Percentiles rank a stretch among this genome's conserved stretches.
Evolutionary conservation across 176 grass and related monocot genomes (phyloP).

Genomic region (Dactylis glomerata): DNA sequence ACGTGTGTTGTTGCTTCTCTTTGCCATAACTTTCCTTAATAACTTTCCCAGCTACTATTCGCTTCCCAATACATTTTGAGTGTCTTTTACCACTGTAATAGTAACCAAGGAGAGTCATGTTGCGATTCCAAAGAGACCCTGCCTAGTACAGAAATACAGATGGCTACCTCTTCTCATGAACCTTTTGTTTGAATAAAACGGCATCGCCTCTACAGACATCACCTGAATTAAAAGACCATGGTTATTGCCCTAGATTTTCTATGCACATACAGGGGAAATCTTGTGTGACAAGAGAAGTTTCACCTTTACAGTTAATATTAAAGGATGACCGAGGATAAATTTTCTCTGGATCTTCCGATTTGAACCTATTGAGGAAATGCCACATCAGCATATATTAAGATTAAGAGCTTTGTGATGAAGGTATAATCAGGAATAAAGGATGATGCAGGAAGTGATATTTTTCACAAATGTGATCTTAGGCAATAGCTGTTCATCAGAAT

Average conservation of each 20-base stretch:
- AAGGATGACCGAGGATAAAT: constrained; percentile 68
- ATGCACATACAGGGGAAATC: not conserved
- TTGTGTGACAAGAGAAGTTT: not conserved
- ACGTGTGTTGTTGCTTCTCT: constrained; percentile 77
- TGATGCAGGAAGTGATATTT: not conserved
- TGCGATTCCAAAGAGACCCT: not conserved
- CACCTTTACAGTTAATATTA: constrained; percentile 71
- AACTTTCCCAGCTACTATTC: constrained; percentile 63
- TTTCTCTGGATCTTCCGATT: constrained; percentile 50
- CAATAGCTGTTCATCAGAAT: not conserved
- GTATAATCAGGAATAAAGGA: not conserved
- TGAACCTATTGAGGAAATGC: constrained; percentile 41
- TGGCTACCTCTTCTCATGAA: constrained; percentile 42
- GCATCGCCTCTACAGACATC: constrained; percentile 74
- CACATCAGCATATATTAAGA: not conserved
- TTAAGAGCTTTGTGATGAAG: not conserved
- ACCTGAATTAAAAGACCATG: constrained; percentile 34
- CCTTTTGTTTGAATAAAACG: constrained; percentile 66
- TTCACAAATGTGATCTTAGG: not conserved
- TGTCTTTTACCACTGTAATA: constrained; percentile 42
- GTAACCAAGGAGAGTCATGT: not conserved
- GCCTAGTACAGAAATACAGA: constrained; percentile 9
- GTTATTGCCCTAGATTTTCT: not conserved
- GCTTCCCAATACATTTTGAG: constrained; percentile 55
- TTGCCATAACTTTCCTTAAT: constrained; percentile 74